These are phyloP conservation scores for Volvox reticuliferus DNA, from an alignment of 139 green algal species.

Conservation along the genomic window DNA sequence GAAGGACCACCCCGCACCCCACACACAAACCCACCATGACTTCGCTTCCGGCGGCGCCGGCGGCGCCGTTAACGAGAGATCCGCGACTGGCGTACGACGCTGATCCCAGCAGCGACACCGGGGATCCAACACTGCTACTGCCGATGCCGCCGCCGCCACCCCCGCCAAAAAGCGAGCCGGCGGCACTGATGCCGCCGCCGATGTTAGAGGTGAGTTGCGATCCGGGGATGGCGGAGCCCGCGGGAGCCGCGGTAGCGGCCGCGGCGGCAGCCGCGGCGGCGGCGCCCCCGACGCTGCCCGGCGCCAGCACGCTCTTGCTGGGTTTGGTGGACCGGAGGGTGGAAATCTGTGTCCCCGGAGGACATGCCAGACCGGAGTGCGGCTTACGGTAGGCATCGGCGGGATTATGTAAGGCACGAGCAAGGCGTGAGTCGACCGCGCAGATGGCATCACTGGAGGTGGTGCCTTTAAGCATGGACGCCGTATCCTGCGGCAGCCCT, in stretches of 20 bases:
- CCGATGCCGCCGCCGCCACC: not conserved
- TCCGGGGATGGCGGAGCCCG: not conserved
- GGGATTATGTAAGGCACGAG: slow-evolving; percentile 30
- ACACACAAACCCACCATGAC: not conserved
- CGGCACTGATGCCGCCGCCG: not conserved
- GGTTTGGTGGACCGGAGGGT: not conserved
- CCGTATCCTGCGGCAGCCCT: slow-evolving; percentile 22
- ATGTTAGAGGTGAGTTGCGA: too few species aligned
- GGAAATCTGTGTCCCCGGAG: slow-evolving; percentile 3
- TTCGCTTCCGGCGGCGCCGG: not conserved
- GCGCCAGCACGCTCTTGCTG: not conserved
- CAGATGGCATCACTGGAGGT: slow-evolving; percentile 7
- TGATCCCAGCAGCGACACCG: not conserved
- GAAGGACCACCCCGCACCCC: too few species aligned
- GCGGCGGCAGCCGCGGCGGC: not conserved
- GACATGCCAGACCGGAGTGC: slow-evolving; percentile 23
- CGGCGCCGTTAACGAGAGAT: not conserved
- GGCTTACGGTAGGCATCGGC: slow-evolving; percentile 42
- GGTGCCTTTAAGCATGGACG: not conserved
- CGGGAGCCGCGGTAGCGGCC: not conserved
- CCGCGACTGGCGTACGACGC: not conserved
- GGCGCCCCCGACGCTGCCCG: not conserved
- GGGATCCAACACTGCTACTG: not conserved
- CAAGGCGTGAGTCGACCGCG: slow-evolving; percentile 1
- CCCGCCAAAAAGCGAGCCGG: not conserved